Evolutionary conservation across 192 early-diverging fungal genomes (phyloP).

Genomic region (Coemansia sp.): DNA sequence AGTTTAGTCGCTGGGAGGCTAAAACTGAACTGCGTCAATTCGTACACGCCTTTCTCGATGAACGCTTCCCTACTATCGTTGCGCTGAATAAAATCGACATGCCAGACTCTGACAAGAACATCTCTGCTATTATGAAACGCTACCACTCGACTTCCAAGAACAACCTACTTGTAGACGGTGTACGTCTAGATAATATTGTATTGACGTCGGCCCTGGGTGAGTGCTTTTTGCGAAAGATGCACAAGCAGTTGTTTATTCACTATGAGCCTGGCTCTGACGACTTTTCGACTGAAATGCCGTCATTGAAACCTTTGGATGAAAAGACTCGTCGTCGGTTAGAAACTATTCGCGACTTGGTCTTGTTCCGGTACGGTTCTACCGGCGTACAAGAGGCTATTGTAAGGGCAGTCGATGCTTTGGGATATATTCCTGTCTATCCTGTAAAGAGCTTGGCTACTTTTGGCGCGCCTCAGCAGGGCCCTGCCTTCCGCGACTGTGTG

Average conservation of each 20-base stretch:
- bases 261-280: slow-evolving; percentile 65
- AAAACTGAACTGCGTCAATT: slow-evolving; percentile 42
- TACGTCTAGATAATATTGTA: slow-evolving; percentile 58
- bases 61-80: slow-evolving; percentile 81
- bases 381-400: slow-evolving; percentile 76
- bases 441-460: slow-evolving; percentile 77
- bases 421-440: slow-evolving; percentile 73
- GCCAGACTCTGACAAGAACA: slow-evolving; percentile 82
- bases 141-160: slow-evolving; percentile 40
- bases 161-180: slow-evolving; percentile 13
- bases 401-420: slow-evolving; percentile 65
- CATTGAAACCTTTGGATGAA: slow-evolving; percentile 60
- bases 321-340: slow-evolving; percentile 59
- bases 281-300: slow-evolving; percentile 34
- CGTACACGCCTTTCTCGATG: slow-evolving; percentile 72
- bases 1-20: background rate
- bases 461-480: slow-evolving; percentile 20
- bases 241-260: slow-evolving; percentile 59
- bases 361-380: slow-evolving; percentile 83
- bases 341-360: slow-evolving; percentile 72
- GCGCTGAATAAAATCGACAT: slow-evolving; percentile 88
- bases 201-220: slow-evolving; percentile 69
- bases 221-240: slow-evolving; percentile 65
- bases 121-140: slow-evolving; percentile 73
- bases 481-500: slow-evolving; percentile 75